Percentiles rank a stretch among this genome's conserved stretches.
These are phyloP conservation scores for Teunomyces kruisii DNA, from an alignment of 805 yeast genomes.

Conservation along the genomic window DNA sequence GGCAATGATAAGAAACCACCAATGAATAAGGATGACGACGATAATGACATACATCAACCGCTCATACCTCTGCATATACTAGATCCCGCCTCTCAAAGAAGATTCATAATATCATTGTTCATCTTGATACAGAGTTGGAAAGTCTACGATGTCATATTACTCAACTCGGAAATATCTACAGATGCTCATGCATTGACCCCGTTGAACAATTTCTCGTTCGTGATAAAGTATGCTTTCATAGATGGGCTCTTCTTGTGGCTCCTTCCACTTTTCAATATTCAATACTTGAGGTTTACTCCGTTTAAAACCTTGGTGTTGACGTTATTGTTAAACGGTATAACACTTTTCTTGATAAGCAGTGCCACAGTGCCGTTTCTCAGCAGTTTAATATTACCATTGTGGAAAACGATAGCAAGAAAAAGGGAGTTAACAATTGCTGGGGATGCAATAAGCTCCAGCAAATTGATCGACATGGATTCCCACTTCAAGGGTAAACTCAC, in stretches of 20 bases:
- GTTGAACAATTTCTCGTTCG: slow-evolving; percentile 55
- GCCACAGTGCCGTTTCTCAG: slow-evolving; percentile 48
- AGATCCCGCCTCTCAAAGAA: slow-evolving; percentile 76
- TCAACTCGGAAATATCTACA: slow-evolving; percentile 46
- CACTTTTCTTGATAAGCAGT: slow-evolving; percentile 55
- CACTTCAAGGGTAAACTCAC: slow-evolving; percentile 87
- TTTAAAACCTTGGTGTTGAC: slow-evolving; percentile 52
- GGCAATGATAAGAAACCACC: not conserved
- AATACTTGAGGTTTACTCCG: slow-evolving; percentile 67
- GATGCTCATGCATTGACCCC: slow-evolving; percentile 33
- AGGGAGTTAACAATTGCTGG: slow-evolving; percentile 56
- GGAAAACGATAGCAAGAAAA: slow-evolving; percentile 42
- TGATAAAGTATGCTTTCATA: slow-evolving; percentile 66
- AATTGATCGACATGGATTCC: slow-evolving; percentile 45
- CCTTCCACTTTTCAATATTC: slow-evolving; percentile 75
- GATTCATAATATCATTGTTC: slow-evolving; percentile 64
- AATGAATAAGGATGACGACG: slow-evolving; percentile 6
- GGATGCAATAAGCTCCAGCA: slow-evolving; percentile 37
- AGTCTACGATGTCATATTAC: slow-evolving; percentile 62
- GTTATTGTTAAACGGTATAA: slow-evolving; percentile 43
- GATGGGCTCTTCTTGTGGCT: slow-evolving; percentile 72
- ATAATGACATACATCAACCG: slow-evolving; percentile 4
- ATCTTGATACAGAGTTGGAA: slow-evolving; percentile 84
- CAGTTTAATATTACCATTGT: slow-evolving; percentile 35
- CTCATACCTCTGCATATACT: slow-evolving; percentile 65